A percentile compares a stretch with the other conserved stretches of the same genome.
These are phyloP conservation scores for Dactylellina drechsleri DNA, from an alignment of 2,329 filamentous ascomycete species.

Conservation along the genomic window DNA sequence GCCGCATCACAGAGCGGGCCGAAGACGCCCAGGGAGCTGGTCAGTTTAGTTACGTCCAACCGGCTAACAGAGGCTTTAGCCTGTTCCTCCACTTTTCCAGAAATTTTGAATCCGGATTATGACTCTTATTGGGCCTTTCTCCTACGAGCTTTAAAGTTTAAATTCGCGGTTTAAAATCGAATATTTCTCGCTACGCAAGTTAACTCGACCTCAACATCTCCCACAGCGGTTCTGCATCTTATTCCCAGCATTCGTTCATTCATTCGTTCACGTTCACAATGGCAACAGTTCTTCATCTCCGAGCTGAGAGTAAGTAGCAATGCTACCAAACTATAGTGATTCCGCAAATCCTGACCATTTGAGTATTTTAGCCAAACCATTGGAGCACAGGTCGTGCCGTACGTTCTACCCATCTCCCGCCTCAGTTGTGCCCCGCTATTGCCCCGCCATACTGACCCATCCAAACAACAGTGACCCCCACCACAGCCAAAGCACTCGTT, in stretches of 20 bases:
- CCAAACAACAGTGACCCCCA: slow-evolving; percentile 63
- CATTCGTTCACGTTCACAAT: slow-evolving; percentile 55
- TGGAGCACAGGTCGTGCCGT: slow-evolving; percentile 63
- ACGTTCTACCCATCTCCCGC: slow-evolving; percentile 55
- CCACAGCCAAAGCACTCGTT: slow-evolving; percentile 71
- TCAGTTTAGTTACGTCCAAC: slow-evolving; percentile 2
- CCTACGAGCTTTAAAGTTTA: neutral
- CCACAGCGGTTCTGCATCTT: neutral
- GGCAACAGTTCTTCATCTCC: slow-evolving; percentile 61
- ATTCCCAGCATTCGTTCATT: neutral
- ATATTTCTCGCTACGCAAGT: neutral
- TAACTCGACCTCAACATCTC: neutral
- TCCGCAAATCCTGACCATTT: slow-evolving; percentile 29
- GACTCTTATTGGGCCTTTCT: slow-evolving; percentile 6
- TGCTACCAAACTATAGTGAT: slow-evolving; percentile 4
- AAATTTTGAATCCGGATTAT: neutral
- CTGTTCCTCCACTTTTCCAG: slow-evolving; percentile 13
- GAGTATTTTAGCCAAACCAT: slow-evolving; percentile 61
- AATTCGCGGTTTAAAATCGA: slow-evolving; percentile 8
- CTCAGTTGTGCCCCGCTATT: slow-evolving; percentile 14
- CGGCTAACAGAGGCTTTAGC: slow-evolving; percentile 54
- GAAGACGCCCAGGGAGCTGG: slow-evolving; percentile 33
- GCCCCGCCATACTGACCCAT: slow-evolving; percentile 23
- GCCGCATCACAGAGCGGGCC: slow-evolving; percentile 32
- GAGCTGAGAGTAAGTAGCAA: slow-evolving; percentile 61